These are phyloP conservation scores for Gastroboletus turbinatus DNA, from an alignment of 1,284 basidiomycete genomes.

Conservation along the genomic window DNA sequence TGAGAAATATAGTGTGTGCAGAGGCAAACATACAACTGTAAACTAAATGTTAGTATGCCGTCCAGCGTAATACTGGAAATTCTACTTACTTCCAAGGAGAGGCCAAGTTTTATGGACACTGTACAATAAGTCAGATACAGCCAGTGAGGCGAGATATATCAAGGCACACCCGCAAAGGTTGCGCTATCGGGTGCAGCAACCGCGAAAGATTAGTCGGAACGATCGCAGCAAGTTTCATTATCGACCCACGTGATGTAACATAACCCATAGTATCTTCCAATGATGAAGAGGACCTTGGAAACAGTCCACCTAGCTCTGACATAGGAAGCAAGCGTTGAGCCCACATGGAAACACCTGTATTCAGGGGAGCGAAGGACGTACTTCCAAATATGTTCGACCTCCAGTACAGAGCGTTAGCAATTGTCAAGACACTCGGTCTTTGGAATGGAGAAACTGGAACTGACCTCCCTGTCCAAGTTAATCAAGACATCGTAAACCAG, in stretches of 20 bases:
- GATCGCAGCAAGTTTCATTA: neutral
- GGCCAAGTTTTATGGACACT: neutral
- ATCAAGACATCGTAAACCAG: conserved; percentile 5
- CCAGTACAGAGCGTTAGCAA: neutral
- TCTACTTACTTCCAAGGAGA: neutral
- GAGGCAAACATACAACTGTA: conserved; percentile 3
- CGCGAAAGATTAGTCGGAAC: neutral
- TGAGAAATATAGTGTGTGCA: neutral
- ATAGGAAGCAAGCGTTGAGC: neutral
- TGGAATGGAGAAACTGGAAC: neutral
- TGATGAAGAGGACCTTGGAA: neutral
- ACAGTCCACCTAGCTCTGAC: neutral
- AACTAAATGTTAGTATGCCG: neutral
- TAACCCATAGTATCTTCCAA: neutral
- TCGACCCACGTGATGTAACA: neutral
- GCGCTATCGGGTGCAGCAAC: neutral
- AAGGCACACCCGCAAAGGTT: neutral
- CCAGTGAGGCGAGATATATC: neutral
- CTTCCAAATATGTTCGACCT: conserved; percentile 8
- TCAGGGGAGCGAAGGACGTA: neutral
- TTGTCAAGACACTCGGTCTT: neutral
- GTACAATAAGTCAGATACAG: neutral
- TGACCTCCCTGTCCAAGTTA: too few relatives aligned
- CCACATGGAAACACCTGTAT: neutral
- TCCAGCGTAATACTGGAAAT: too few relatives aligned